These are phyloP conservation scores for Diaporthe capsici DNA, from an alignment of 2,329 filamentous ascomycete genomes.

Conservation along the genomic window DNA sequence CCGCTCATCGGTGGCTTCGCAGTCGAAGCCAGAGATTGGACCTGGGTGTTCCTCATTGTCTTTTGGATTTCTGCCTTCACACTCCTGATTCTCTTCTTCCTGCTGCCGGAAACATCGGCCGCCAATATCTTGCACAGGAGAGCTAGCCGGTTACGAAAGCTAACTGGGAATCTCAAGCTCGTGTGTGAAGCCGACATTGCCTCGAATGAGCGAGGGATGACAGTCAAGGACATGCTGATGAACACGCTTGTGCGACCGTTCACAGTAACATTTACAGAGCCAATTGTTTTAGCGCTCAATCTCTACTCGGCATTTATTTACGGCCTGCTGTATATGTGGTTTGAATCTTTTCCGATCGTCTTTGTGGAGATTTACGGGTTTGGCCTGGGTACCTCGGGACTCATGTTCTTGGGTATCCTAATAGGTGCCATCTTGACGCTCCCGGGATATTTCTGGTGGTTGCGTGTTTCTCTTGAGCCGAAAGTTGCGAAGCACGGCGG, in stretches of 20 bases:
- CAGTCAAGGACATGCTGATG: constrained; percentile 61
- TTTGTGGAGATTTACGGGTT: constrained; percentile 66
- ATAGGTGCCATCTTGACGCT: constrained; percentile 62
- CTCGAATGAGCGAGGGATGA: constrained; percentile 57
- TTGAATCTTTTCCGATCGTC: constrained; percentile 68
- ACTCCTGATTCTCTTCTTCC: constrained; percentile 70
- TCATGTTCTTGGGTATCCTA: constrained; percentile 64
- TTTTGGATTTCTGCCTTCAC: constrained; percentile 72
- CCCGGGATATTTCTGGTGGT: constrained; percentile 72
- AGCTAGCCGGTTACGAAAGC: constrained; percentile 62
- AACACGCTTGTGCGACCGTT: constrained; percentile 72
- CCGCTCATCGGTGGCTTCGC: constrained; percentile 73
- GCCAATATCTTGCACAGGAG: constrained; percentile 68
- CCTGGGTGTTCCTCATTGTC: constrained; percentile 75
- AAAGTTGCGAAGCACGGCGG: constrained; percentile 71
- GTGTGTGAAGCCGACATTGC: constrained; percentile 68
- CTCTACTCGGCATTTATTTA: constrained; percentile 66
- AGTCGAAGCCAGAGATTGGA: constrained; percentile 69
- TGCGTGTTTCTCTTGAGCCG: constrained; percentile 74
- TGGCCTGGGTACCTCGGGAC: constrained; percentile 60
- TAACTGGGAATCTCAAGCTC: constrained; percentile 53
- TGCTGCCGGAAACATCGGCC: constrained; percentile 73
- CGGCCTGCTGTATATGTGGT: constrained; percentile 64
- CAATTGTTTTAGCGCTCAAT: constrained; percentile 73
- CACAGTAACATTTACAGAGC: constrained; percentile 64